Percentiles rank a stretch among this genome's conserved stretches.
Evolutionary conservation across 2,329 filamentous ascomycete species (phyloP).

Genomic region (Nemania sp.): DNA sequence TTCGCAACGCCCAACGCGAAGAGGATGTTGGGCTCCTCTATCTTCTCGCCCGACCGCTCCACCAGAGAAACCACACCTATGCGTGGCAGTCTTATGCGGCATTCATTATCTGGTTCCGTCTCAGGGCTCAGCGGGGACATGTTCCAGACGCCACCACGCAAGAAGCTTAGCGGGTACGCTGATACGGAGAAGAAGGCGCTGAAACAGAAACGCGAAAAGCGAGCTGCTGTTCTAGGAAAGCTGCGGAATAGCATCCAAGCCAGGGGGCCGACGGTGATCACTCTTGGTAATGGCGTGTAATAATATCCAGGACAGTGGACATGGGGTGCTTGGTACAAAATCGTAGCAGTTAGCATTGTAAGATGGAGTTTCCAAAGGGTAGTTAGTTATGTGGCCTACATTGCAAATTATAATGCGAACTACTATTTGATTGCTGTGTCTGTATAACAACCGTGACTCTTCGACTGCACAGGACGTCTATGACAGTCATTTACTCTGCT

Average conservation of each 20-base stretch:
- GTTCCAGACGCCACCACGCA: conserved; percentile 54
- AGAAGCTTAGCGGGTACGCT: conserved; percentile 65
- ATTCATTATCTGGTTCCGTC: conserved; percentile 48
- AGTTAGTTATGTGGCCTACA: no score
- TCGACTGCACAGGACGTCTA: no score
- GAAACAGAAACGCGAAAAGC: conserved; percentile 56
- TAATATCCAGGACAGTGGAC: no score
- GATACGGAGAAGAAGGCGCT: conserved; percentile 60
- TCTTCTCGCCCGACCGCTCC: conserved; percentile 45
- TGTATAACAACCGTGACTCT: no score
- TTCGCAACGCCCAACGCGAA: conserved; percentile 43
- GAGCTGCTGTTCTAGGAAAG: conserved; percentile 56
- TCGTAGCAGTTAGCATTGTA: no score
- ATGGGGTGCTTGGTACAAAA: no score
- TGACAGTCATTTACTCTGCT: no score
- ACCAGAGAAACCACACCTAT: conserved; percentile 44
- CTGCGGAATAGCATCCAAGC: conserved; percentile 54
- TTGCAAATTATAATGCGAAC: no score
- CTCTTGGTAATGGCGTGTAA: conserved; percentile 54
- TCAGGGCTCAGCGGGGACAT: conserved; percentile 38
- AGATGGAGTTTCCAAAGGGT: no score
- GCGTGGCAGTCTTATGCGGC: conserved; percentile 44
- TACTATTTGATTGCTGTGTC: no score
- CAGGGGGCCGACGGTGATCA: conserved; percentile 54
- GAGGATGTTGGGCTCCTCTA: conserved; percentile 29